Conservation (phyloP, 148 eudicot genomes). For the Chenopodium suecicum region DNA sequence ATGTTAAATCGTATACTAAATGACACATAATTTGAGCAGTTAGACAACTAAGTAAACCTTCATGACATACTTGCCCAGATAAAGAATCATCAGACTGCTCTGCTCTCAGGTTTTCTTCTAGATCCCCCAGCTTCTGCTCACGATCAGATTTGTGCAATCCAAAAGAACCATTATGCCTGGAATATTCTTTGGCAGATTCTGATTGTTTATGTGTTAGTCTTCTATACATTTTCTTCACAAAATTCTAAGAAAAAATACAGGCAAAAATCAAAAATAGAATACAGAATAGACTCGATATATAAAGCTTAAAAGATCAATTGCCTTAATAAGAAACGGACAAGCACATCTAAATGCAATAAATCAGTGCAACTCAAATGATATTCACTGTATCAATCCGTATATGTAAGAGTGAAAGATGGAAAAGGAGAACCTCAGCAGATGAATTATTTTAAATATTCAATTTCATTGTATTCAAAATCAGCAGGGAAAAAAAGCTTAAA, state of each 20-base stretch:
- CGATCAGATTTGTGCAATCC: slow-evolving; percentile 23
- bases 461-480: not conserved
- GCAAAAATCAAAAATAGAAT: not conserved
- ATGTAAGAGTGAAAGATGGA: not conserved
- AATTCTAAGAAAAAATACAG: slow-evolving; percentile 24
- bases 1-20: not conserved
- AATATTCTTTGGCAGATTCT: slow-evolving; percentile 21
- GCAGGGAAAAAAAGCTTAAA: not conserved
- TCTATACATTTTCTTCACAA: slow-evolving; percentile 33
- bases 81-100: slow-evolving; percentile 29
- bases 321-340: not conserved
- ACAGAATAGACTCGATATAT: not conserved
- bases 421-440: not conserved
- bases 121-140: slow-evolving; percentile 29
- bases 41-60: not conserved
- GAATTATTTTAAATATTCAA: not conserved
- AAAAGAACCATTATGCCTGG: slow-evolving; percentile 15
- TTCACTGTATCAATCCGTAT: not conserved
- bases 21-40: not conserved
- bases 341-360: not conserved
- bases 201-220: slow-evolving; percentile 20
- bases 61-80: slow-evolving; percentile 43
- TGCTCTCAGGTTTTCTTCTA: slow-evolving; percentile 31
- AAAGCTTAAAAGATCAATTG: slow-evolving; percentile 1
- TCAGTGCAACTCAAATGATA: not conserved